A percentile compares a stretch with the other conserved stretches of the same genome.
phyloP scores from a whole-genome alignment of 352 stramenopile species.

The Pythium brachiatum region DNA sequence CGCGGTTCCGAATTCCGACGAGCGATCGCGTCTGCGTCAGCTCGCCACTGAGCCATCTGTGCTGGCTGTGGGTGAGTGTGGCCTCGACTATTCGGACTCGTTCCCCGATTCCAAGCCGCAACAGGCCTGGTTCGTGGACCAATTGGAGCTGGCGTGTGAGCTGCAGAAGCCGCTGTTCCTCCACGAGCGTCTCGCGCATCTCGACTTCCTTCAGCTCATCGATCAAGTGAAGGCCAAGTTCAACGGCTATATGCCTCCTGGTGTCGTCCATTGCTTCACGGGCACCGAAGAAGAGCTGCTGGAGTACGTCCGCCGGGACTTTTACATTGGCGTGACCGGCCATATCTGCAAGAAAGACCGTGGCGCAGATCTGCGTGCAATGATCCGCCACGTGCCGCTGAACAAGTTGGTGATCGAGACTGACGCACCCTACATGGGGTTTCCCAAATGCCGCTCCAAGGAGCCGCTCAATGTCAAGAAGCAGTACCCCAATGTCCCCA shows the following conservation, averaged over 20 bases:
- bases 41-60: constrained; percentile 40
- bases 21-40: constrained; percentile 32
- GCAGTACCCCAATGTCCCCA: constrained; percentile 81
- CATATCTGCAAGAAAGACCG: constrained; percentile 86
- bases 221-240: constrained; percentile 40
- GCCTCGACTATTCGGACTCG: constrained; percentile 69
- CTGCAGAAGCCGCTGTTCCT: constrained; percentile 81
- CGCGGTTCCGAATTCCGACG: constrained; percentile 31
- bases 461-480: constrained; percentile 44
- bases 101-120: constrained; percentile 51
- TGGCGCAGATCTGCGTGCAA: constrained; percentile 46
- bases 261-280: constrained; percentile 92
- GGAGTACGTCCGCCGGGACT: constrained; percentile 73
- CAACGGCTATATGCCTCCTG: constrained; percentile 42
- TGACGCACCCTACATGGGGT: constrained; percentile 91
- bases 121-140: constrained; percentile 60
- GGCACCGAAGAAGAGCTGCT: constrained; percentile 65
- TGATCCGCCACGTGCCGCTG: constrained; percentile 61
- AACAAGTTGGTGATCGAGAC: constrained; percentile 90
- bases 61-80: constrained; percentile 69
- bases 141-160: constrained; percentile 61
- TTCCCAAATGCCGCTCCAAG: constrained; percentile 52
- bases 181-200: constrained; percentile 75
- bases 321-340: constrained; percentile 90
- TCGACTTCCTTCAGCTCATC: constrained; percentile 72